Base-by-base conservation (phyloP, 192 early-diverging fungal genomes). In the Entomortierella chlamydospora region DNA sequence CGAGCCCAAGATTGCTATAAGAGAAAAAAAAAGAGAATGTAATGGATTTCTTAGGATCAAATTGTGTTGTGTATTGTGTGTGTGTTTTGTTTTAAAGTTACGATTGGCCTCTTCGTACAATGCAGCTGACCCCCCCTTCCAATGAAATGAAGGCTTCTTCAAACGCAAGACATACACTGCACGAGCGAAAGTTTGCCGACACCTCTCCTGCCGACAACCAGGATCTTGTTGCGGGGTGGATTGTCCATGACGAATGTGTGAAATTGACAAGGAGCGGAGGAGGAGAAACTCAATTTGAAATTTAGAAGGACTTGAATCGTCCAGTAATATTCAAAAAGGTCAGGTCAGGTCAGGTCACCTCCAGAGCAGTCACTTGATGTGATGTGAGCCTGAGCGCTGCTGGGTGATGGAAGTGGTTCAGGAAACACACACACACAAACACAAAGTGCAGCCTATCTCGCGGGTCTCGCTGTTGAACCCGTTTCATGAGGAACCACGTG, bases 211-310 rank as follows among this genome's bases (percentile, higher is more conserved):
- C 89, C 87, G 50, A 86, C 82, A 30, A 89, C 84, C 20, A 90
- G 77, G 42, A 90, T 89, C 69, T 88, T 90, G 80, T 89, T 84
- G 64, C 83, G 83, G n/a, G 74, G 56, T 23, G 51, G 59, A 34
- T 49, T 70, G 49, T 65, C 62, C 7, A 62, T 56, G 2, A 49
- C 28, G 22, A 66, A 47, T 61, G 64, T 78, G 49, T 45, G 54
- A 25, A 55, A 17, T 11, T 28, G 7, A 25, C 10, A 6, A 45
- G 28, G 57, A 43, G 7, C 3, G 45, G 17, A 30, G 43, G 23
- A 47, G 43, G 12, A 17, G 25, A 28, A 34, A 29, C 45, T 47
- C 45, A 47, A 20, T 47, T 47, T 47, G n/a, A n/a, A n/a, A n/a
- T n/a, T n/a, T n/a, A n/a, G n/a, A n/a, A n/a, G n/a, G n/a, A n/a